Evolutionary conservation across 495 filamentous ascomycete species (phyloP), one percentile per base, ranked within the genome.

Genomic region (Staphylotrichum tortipilum): DNA sequence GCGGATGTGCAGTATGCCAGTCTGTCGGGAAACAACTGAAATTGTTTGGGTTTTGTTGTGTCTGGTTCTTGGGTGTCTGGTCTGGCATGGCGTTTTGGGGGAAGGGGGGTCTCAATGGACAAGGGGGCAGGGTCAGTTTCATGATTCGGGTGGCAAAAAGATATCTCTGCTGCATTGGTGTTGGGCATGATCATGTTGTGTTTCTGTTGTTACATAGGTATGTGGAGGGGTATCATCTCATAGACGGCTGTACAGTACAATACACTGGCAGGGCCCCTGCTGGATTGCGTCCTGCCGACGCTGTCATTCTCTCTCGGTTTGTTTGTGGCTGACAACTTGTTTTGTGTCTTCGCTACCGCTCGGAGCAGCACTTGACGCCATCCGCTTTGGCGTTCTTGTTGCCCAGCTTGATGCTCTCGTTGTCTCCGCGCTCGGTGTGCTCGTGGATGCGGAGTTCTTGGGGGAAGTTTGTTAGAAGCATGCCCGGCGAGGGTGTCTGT

Each of bases 381-480:
- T 72, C 70, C 29, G 69, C 67, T 30, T 67, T 70, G 36, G 67
- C 55, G 24, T 49, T 74, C 56, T 73, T 56, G 43, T 66, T 66
- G 19, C 59, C 67, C 47, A 79, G 60, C 66, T 88, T 89, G 57
- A 94, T 78, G 7, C 82, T 85, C 47, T 94, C 86, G 59, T 98
- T 98, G 70, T 95, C 87, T 24, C 90, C 89, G 29, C 87, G 76
- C 67, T 97, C 92, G 37, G 86, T 98, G 47, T 90, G 72, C 41
- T 94, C 79, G 64, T 95, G 92, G 59, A 98, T 95, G 14, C 80
- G 73, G 44, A 98, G 72, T 64, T 86, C 89, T 94, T 9, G 6
- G 19, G 10, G n/a, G 22, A 19, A 10, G 0, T 0, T 3, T 4
- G 33, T 51, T 15, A 49, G 47, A 23, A 15, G 11, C 10, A 17